phyloP scores from a whole-genome alignment of 768 basidiomycete genomes.

The Russula olivacea region DNA sequence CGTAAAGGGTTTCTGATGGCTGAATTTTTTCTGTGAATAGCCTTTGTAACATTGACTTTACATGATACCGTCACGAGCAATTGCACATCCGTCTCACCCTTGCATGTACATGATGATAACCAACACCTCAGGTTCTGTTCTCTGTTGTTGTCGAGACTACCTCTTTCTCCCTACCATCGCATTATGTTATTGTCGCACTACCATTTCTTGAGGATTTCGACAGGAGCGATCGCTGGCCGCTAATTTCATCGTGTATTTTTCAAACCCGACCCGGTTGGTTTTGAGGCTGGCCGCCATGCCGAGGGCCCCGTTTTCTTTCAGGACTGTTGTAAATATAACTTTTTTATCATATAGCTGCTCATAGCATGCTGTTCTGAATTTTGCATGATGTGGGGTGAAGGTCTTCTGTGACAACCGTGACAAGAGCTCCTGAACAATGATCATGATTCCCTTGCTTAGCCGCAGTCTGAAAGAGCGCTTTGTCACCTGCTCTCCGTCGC shows the following conservation, averaged over 20 bases:
- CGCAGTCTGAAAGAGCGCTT: no score
- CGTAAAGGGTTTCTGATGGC: neutral
- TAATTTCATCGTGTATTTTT: conserved; percentile 16
- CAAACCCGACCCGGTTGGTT: conserved; percentile 2
- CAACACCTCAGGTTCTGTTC: conserved; percentile 5
- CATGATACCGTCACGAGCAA: conserved; percentile 12
- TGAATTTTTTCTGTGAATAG: neutral
- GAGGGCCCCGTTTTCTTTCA: neutral
- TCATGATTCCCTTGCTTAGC: no score
- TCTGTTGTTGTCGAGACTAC: conserved; percentile 9
- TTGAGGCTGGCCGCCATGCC: conserved; percentile 7
- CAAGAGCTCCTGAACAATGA: neutral
- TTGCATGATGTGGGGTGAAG: neutral
- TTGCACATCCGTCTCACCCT: conserved; percentile 2
- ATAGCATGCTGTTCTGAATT: neutral
- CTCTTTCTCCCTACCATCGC: neutral
- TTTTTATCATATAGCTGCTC: conserved; percentile 15
- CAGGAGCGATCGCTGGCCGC: neutral
- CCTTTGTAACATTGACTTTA: conserved; percentile 8
- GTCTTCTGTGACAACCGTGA: no score
- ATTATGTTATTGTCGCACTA: conserved; percentile 9
- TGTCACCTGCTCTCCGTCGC: no score
- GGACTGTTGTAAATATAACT: conserved; percentile 20
- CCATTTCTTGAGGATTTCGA: neutral
- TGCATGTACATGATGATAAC: conserved; percentile 13